Conservation (phyloP, 768 basidiomycete genomes). For the Holtermannia corniformis region DNA sequence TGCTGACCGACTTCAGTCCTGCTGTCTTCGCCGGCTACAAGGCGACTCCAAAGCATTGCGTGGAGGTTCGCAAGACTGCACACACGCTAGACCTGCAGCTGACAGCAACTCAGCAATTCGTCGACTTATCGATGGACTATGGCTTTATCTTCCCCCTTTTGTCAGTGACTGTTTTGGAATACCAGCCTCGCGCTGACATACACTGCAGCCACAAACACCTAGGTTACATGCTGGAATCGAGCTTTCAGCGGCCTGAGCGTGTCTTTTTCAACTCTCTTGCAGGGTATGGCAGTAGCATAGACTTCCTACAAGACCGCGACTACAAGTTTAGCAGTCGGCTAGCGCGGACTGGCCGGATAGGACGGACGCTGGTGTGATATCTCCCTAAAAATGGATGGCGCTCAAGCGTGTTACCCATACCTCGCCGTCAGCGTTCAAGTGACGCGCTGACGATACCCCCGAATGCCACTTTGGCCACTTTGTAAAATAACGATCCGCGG, state of each 20-base stretch:
- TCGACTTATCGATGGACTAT: slow-evolving; percentile 39
- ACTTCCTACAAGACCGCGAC: slow-evolving; percentile 37
- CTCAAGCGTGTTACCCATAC: slow-evolving; percentile 79
- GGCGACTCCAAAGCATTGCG: slow-evolving; percentile 40
- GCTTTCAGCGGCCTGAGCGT: slow-evolving; percentile 38
- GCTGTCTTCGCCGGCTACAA: slow-evolving; percentile 44
- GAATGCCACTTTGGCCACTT: too few relatives aligned
- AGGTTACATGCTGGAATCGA: slow-evolving; percentile 44
- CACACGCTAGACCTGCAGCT: too few relatives aligned
- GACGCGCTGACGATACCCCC: slow-evolving; percentile 63
- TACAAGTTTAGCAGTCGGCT: slow-evolving; percentile 18
- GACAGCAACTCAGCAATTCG: slow-evolving; percentile 40
- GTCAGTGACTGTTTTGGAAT: slow-evolving; percentile 7
- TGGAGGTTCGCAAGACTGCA: slow-evolving; percentile 35
- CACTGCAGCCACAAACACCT: slow-evolving; percentile 43
- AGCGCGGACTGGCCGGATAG: not conserved
- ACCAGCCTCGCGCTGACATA: not conserved
- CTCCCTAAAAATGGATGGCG: slow-evolving; percentile 80
- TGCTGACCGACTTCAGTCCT: slow-evolving; percentile 15
- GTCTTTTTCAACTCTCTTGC: slow-evolving; percentile 43
- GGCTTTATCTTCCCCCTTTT: slow-evolving; percentile 45
- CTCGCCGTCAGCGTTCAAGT: slow-evolving; percentile 59
- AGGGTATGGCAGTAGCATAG: slow-evolving; percentile 40
- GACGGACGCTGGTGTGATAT: not conserved
- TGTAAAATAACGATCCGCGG: too few relatives aligned